phyloP scores from a whole-genome alignment of 768 basidiomycete species.

The Sporobolomyces roseus region DNA sequence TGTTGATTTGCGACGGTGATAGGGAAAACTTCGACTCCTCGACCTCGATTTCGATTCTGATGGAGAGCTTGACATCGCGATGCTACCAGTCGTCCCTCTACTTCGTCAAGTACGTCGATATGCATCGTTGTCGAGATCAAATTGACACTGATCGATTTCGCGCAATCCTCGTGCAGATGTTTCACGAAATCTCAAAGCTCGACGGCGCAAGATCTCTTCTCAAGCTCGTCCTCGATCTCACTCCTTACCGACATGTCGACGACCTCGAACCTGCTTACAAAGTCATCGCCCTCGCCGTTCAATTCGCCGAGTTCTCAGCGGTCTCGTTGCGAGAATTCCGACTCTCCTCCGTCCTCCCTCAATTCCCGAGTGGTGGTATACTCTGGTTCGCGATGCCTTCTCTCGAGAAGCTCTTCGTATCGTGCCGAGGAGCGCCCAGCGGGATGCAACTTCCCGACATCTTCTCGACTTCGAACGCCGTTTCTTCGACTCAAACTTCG shows the following conservation, averaged over 20 bases:
- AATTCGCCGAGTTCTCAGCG: slow-evolving; percentile 32
- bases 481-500: background rate
- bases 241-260: background rate
- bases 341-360: background rate
- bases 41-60: background rate
- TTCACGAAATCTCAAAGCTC: slow-evolving; percentile 14
- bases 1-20: too few species aligned
- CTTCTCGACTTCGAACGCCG: background rate
- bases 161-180: background rate
- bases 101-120: background rate
- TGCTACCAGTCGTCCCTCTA: background rate
- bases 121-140: background rate
- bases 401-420: slow-evolving; percentile 11
- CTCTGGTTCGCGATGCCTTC: slow-evolving; percentile 17
- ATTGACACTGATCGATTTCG: background rate
- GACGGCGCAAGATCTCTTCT: slow-evolving; percentile 5
- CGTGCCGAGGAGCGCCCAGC: background rate
- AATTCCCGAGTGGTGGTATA: slow-evolving; percentile 19
- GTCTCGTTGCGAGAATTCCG: slow-evolving; percentile 12
- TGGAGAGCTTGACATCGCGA: background rate
- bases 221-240: slow-evolving; percentile 12
- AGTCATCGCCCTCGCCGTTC: background rate
- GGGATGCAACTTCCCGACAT: slow-evolving; percentile 20
- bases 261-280: slow-evolving; percentile 9
- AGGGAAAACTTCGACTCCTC: slow-evolving; percentile 6